Evolutionary conservation across 768 basidiomycete genomes (phyloP).

Genomic region (Suillus placidus): DNA sequence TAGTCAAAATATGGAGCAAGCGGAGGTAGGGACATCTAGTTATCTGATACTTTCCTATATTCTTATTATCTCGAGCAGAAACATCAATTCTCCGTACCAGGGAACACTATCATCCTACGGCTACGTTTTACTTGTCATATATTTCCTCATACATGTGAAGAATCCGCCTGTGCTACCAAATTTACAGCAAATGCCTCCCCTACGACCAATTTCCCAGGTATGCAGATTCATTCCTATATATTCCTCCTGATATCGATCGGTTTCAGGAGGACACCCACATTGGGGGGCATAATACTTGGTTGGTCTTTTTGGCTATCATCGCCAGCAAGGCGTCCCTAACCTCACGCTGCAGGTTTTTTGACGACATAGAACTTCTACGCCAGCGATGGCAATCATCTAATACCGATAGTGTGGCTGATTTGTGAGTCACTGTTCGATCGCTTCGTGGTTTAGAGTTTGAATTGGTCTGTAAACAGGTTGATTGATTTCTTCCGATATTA

Average conservation of each 20-base stretch:
- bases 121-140: constrained; percentile 96
- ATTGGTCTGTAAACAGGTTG: constrained; percentile 52
- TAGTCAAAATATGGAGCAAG: constrained; percentile 99
- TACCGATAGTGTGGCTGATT: constrained; percentile 87
- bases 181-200: constrained; percentile 90
- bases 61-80: constrained; percentile 46
- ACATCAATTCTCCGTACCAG: constrained; percentile 98
- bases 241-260: constrained; percentile 5
- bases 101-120: constrained; percentile 97
- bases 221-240: constrained; percentile 20
- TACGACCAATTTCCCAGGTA: constrained; percentile 83
- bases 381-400: constrained; percentile 96
- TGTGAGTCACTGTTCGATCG: constrained; percentile 54
- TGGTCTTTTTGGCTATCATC: constrained; percentile 19
- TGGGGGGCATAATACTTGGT: constrained; percentile 84
- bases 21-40: constrained; percentile 55
- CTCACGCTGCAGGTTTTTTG: constrained; percentile 75
- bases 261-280: constrained; percentile 78
- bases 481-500: constrained; percentile 99
- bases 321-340: constrained; percentile 18
- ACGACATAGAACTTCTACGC: constrained; percentile 91
- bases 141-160: constrained; percentile 97
- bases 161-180: constrained; percentile 96
- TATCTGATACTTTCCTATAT: constrained; percentile 3
- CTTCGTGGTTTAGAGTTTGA: constrained; percentile 1